Percentiles rank a stretch among this genome's conserved stretches.
phyloP scores from a whole-genome alignment of 306 rosid species.

The Notholithocarpus densiflorus region DNA sequence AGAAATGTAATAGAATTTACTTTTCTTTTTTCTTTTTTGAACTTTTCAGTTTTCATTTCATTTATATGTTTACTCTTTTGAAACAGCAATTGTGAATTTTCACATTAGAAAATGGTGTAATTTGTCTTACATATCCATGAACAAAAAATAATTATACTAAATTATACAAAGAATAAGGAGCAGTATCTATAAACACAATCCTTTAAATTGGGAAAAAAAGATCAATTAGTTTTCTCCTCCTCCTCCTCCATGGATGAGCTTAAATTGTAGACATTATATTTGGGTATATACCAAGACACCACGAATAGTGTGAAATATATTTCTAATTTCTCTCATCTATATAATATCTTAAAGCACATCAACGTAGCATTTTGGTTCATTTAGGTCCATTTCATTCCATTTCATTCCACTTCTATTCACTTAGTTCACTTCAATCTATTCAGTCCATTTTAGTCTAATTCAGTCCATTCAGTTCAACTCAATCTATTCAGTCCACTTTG shows the following conservation, averaged over 20 bases:
- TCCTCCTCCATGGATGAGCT: background rate
- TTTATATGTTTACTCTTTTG: background rate
- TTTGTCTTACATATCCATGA: background rate
- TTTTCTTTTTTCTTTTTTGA: background rate
- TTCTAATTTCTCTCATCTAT: too few relatives aligned
- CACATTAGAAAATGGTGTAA: background rate
- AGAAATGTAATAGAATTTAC: slow-evolving; percentile 5
- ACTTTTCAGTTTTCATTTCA: too few relatives aligned
- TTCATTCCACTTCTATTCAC: too few relatives aligned
- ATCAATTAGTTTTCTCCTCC: background rate
- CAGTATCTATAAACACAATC: background rate
- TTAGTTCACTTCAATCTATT: too few relatives aligned
- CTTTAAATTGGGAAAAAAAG: background rate
- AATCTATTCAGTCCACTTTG: too few relatives aligned
- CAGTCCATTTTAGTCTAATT: too few relatives aligned
- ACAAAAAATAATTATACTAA: background rate
- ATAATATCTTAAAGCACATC: too few relatives aligned
- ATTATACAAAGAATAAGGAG: background rate
- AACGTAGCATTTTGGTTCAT: too few relatives aligned
- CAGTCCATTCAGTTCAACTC: too few relatives aligned
- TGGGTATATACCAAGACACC: background rate
- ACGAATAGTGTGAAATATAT: background rate
- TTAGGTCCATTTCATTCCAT: too few relatives aligned
- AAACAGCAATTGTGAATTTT: background rate
- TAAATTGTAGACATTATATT: background rate